Evolutionary conservation across 371 early-diverging fungal genomes (phyloP).

Genomic region (Mortierella sp.): DNA sequence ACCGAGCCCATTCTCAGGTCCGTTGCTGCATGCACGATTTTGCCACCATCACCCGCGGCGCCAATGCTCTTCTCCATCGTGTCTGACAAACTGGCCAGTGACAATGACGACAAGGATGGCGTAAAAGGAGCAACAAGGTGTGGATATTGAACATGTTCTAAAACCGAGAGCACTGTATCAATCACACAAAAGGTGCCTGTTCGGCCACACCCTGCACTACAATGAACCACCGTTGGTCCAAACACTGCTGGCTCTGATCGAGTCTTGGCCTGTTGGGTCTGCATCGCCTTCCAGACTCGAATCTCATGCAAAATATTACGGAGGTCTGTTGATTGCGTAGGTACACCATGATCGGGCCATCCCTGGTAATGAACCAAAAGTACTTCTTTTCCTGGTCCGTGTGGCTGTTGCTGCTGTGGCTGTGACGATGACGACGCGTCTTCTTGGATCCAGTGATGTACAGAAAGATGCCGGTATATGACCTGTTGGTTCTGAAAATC

Average conservation of each 20-base stretch:
- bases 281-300: conserved; percentile 26
- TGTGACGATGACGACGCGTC: neutral
- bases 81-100: no score
- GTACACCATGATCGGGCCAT: conserved; percentile 94
- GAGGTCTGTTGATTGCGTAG: conserved; percentile 57
- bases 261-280: neutral
- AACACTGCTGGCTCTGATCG: conserved; percentile 12
- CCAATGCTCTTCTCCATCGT: no score
- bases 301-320: conserved; percentile 55
- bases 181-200: conserved; percentile 95
- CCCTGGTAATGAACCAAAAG: conserved; percentile 75
- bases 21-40: no score
- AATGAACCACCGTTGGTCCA: conserved; percentile 78
- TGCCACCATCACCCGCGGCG: no score
- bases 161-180: conserved; percentile 58
- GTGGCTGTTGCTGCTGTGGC: neutral
- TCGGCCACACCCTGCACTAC: conserved; percentile 97
- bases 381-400: conserved; percentile 11
- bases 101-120: no score
- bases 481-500: conserved; percentile 13
- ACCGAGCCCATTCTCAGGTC: no score
- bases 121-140: conserved; percentile 14
- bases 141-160: conserved; percentile 43
- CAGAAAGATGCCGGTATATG: conserved; percentile 29
- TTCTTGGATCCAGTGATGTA: neutral